Conservation (phyloP, 2,329 filamentous ascomycete genomes). For the Balansia obtecta region DNA sequence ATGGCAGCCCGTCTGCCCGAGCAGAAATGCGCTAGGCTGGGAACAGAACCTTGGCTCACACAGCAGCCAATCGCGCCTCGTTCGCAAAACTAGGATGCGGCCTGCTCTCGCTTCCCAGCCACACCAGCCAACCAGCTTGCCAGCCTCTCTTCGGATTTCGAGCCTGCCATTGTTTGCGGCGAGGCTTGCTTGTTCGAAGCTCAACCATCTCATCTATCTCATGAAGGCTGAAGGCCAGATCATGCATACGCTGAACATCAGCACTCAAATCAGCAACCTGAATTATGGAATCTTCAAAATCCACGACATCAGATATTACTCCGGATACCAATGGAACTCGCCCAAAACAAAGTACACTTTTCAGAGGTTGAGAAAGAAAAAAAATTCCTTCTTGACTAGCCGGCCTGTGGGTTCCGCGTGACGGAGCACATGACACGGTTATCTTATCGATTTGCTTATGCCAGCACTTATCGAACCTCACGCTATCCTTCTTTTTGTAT, state of each 20-base stretch:
- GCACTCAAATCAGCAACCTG: too few species aligned
- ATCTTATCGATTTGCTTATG: not conserved
- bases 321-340: too few species aligned
- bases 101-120: not conserved
- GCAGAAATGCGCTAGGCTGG: not conserved
- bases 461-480: conserved; percentile 3
- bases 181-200: not conserved
- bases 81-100: conserved; percentile 1
- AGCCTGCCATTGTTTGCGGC: not conserved
- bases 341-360: too few species aligned
- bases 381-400: too few species aligned
- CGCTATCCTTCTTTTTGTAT: too few species aligned
- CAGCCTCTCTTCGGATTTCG: not conserved
- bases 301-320: too few species aligned
- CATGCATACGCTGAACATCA: too few species aligned
- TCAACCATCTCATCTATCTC: too few species aligned
- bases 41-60: not conserved
- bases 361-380: too few species aligned
- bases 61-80: not conserved
- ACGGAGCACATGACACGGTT: not conserved
- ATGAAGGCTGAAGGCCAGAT: too few species aligned
- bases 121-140: not conserved
- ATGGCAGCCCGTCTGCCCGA: not conserved
- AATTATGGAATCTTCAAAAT: too few species aligned
- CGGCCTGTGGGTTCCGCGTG: not conserved